phyloP scores from a whole-genome alignment of 257 asterid species.

The Forsythia suspensa region DNA sequence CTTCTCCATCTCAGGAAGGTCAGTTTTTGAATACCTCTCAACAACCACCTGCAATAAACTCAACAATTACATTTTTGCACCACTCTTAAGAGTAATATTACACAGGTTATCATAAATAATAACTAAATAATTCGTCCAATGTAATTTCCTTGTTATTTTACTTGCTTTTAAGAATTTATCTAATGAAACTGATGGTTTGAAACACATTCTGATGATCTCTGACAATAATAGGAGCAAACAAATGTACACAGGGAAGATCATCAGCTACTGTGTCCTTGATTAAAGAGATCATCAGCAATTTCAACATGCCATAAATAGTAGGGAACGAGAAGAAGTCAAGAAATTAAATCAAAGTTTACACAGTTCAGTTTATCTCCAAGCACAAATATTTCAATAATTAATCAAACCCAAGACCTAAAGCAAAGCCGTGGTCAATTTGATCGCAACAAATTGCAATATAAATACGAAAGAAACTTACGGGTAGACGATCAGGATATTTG shows the following conservation, averaged over 20 bases:
- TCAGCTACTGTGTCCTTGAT: not conserved
- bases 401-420: not conserved
- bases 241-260: not conserved
- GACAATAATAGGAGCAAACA: too few species aligned
- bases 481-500: constrained; percentile 88
- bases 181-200: too few species aligned
- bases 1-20: constrained; percentile 94
- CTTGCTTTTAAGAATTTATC: not conserved
- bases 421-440: not conserved
- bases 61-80: not conserved
- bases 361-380: not conserved
- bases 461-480: constrained; percentile 42
- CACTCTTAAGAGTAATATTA: not conserved
- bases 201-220: too few species aligned
- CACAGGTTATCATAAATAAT: not conserved
- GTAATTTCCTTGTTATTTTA: not conserved
- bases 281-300: not conserved
- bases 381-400: not conserved
- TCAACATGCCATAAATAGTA: not conserved
- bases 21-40: constrained; percentile 78
- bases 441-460: too few species aligned
- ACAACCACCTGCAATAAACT: constrained; percentile 68
- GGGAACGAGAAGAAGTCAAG: not conserved
- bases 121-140: not conserved
- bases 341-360: not conserved